Conservation (phyloP, 148 eudicot species). For the Rhododendron williamsianum region DNA sequence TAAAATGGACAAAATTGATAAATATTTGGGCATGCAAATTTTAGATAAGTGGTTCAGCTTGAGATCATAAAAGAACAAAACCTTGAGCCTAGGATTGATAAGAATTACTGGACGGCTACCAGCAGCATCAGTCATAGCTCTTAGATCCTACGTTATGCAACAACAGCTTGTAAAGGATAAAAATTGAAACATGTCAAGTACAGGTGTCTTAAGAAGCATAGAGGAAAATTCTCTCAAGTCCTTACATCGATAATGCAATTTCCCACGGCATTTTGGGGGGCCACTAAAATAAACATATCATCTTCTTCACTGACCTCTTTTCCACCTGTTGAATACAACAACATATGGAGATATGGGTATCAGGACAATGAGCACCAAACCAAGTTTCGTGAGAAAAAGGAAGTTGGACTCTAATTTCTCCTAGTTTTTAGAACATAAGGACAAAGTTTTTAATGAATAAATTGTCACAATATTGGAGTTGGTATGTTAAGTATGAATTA, state of each 20-base stretch:
- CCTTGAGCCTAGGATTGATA: slow-evolving; percentile 90
- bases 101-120: slow-evolving; percentile 91
- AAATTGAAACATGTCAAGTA: background rate
- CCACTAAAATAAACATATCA: slow-evolving; percentile 90
- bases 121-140: slow-evolving; percentile 98
- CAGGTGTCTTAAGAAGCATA: background rate
- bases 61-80: slow-evolving; percentile 25
- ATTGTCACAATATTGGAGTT: background rate
- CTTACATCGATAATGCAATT: slow-evolving; percentile 93
- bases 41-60: background rate
- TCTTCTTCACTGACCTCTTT: slow-evolving; percentile 84
- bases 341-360: background rate
- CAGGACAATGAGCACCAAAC: background rate
- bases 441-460: background rate
- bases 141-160: slow-evolving; percentile 58
- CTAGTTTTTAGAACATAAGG: background rate
- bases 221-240: slow-evolving; percentile 1
- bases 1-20: background rate
- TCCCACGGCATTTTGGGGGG: slow-evolving; percentile 99
- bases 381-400: background rate
- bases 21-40: background rate
- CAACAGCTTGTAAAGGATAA: slow-evolving; percentile 7
- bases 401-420: background rate
- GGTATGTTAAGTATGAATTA: background rate
- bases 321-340: slow-evolving; percentile 47